Evolutionary conservation across 495 filamentous ascomycete species (phyloP), one percentile per base, ranked within the genome.

Genomic region (Aspergillus carlsbadensis): DNA sequence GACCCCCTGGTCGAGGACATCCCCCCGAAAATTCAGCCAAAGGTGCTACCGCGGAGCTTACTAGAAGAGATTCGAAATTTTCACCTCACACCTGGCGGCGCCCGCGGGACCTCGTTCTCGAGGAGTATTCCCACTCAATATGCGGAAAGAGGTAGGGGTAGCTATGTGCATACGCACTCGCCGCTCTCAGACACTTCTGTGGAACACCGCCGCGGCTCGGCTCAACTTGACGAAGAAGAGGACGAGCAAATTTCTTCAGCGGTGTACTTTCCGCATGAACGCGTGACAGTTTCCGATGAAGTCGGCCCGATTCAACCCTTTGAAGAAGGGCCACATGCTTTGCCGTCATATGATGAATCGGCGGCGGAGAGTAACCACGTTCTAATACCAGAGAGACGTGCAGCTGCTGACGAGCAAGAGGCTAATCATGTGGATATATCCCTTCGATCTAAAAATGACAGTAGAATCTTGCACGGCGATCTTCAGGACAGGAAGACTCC

Each of bases 211-310:
- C 66, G 66, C 20, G 58, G 78, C 78, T 68, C 75, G 70, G 54
- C 71, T 70, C 49, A 79, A 81, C 63, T 65, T 41, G 88, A 89
- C 50, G 88, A 88, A 33, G 90, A 96, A 22, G 91, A 94, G 51
- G 92, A 90, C 67, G 94, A 98, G 65, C 90, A 96, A 69, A 97
- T 98, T 44, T 92, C 89, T 8, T 97, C 93, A 37, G 93, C 93
- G 10, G 78, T 96, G 49, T 98, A 98, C 70, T 83, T 94, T 59
- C 94, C 94, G 17, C 94, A 98, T 75, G 85, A 89, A 71, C 80
- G 81, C 50, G 81, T 81, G n/a, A 63, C 66, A 2, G 62, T 71
- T 10, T 58, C 68, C 8, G 71, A 74, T 37, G 74, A 63, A 22
- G 61, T 65, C 40, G 68, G 78, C 43, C 60, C 40, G n/a, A 24